A percentile compares a stretch with the other conserved stretches of the same genome.
These are phyloP conservation scores for Flaveria ramosissima DNA, from an alignment of 129 eudicot genomes.

Conservation along the genomic window DNA sequence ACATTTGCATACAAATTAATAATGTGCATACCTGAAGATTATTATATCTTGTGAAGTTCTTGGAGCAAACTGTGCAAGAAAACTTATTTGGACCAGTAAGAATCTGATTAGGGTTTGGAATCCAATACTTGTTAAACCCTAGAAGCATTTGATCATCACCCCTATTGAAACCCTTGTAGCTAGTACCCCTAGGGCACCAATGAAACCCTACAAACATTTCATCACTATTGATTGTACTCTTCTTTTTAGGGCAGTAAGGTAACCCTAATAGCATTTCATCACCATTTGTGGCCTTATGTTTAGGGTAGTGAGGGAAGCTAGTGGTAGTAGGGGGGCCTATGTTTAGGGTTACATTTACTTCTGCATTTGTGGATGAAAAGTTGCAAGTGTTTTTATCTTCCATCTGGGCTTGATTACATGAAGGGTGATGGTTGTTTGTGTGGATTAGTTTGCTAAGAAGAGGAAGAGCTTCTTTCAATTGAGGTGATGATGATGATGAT, in stretches of 20 bases:
- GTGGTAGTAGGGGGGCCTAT: slow-evolving; percentile 43
- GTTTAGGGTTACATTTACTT: slow-evolving; percentile 40
- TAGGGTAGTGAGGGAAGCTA: slow-evolving; percentile 21
- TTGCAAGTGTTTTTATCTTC: neutral
- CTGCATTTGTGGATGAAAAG: slow-evolving; percentile 24
- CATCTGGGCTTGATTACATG: slow-evolving; percentile 25
- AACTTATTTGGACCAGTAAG: slow-evolving; percentile 64
- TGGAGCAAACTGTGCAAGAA: slow-evolving; percentile 61
- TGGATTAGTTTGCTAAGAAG: slow-evolving; percentile 39
- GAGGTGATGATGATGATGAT: slow-evolving; percentile 29
- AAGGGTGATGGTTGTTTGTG: slow-evolving; percentile 11
- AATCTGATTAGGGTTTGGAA: slow-evolving; percentile 65
- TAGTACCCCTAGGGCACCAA: slow-evolving; percentile 19
- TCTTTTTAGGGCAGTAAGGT: slow-evolving; percentile 28
- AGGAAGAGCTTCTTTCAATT: slow-evolving; percentile 44
- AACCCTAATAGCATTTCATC: slow-evolving; percentile 21
- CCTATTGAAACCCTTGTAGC: neutral
- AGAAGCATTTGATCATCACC: slow-evolving; percentile 24
- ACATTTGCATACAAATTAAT: neutral
- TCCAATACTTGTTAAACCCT: slow-evolving; percentile 47
- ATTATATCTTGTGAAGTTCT: slow-evolving; percentile 67
- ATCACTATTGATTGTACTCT: slow-evolving; percentile 19
- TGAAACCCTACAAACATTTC: slow-evolving; percentile 24
- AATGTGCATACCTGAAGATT: slow-evolving; percentile 60
- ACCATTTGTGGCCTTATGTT: neutral